A percentile compares a stretch with the other conserved stretches of the same genome.
Conservation (phyloP, 2,329 filamentous ascomycete species). For the Aurifilum marmelostoma region DNA sequence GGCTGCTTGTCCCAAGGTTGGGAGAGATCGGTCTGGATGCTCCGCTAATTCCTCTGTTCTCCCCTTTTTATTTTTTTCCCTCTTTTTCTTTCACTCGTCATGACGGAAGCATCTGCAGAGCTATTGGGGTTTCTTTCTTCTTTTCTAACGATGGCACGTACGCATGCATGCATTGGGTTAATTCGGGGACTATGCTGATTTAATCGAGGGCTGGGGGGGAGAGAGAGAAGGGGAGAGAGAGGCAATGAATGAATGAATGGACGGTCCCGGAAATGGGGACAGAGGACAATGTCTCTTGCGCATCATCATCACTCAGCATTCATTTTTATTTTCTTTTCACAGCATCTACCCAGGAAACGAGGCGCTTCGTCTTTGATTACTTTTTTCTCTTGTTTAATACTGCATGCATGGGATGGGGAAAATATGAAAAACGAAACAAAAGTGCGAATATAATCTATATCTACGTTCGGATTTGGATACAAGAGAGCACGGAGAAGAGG, state of each 20-base stretch:
- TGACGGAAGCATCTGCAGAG: constrained; percentile 6
- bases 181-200: neutral
- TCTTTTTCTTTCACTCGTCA: neutral
- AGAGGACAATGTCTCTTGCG: neutral
- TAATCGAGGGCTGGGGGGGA: too few species aligned
- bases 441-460: neutral
- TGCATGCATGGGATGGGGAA: neutral
- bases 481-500: neutral
- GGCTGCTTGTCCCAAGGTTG: neutral
- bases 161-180: constrained; percentile 1
- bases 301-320: neutral
- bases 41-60: neutral
- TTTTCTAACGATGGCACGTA: neutral
- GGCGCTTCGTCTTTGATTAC: too few species aligned
- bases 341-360: too few species aligned
- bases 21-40: neutral
- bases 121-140: neutral
- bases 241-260: neutral
- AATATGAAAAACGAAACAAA: neutral
- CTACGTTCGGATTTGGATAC: neutral
- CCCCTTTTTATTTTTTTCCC: neutral
- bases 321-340: neutral
- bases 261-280: neutral
- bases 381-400: neutral
- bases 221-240: neutral